Percentiles rank a stretch among this genome's conserved stretches.
Evolutionary conservation across 805 yeast genomes (phyloP).

Genomic region (Yarrowia sp.): DNA sequence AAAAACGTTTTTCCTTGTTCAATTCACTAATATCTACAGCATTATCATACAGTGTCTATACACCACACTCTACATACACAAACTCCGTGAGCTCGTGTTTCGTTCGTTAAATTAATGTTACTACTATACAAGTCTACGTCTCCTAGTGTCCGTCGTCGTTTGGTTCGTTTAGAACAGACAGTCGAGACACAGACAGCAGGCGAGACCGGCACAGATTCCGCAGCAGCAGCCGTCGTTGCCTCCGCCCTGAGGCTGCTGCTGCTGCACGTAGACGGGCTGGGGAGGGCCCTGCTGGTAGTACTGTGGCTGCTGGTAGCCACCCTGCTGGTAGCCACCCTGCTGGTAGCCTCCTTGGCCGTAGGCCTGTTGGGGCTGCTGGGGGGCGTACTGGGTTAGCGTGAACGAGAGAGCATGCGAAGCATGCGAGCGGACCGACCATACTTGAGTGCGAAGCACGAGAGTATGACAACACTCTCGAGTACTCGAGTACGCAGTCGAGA

Average conservation of each 20-base stretch:
- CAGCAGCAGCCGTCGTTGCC: slow-evolving; percentile 37
- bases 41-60: too few species aligned
- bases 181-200: slow-evolving; percentile 39
- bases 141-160: background rate
- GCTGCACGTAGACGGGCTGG: slow-evolving; percentile 36
- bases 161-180: slow-evolving; percentile 30
- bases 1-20: too few species aligned
- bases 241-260: slow-evolving; percentile 31
- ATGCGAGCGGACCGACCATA: too few species aligned
- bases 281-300: slow-evolving; percentile 35
- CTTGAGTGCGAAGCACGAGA: too few species aligned
- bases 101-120: background rate
- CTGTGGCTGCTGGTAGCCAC: slow-evolving; percentile 27
- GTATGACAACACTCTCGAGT: too few species aligned
- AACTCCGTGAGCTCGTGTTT: too few species aligned
- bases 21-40: too few species aligned
- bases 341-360: slow-evolving; percentile 29
- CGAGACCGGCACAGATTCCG: slow-evolving; percentile 40
- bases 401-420: background rate
- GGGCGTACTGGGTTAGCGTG: slow-evolving; percentile 27
- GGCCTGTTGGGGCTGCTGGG: slow-evolving; percentile 32
- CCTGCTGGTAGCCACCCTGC: slow-evolving; percentile 22
- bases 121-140: slow-evolving; percentile 21
- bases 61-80: too few species aligned
- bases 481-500: too few species aligned